Conservation (phyloP, 1,284 basidiomycete species). For the Polyporus tsugae region DNA sequence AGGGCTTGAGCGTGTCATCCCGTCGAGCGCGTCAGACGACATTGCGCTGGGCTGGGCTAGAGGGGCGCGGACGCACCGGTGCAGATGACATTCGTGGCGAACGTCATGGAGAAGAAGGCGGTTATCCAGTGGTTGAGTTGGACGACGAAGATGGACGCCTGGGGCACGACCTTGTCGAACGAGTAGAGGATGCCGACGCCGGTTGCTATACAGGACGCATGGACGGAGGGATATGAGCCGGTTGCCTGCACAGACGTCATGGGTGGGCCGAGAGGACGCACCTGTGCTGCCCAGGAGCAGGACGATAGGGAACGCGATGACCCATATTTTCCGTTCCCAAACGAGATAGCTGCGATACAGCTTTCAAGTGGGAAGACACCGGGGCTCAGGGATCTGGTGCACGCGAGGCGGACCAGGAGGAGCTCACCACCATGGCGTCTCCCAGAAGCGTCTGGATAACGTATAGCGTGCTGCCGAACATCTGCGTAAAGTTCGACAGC, state of each 20-base stretch:
- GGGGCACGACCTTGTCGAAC: constrained; percentile 19
- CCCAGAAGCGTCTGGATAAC: constrained; percentile 34
- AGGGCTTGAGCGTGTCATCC: constrained; percentile 13
- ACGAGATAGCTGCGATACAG: constrained; percentile 28
- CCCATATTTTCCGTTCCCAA: constrained; percentile 19
- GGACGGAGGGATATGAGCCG: not conserved
- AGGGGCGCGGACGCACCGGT: constrained; percentile 28
- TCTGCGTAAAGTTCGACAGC: constrained; percentile 34
- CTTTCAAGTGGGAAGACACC: not conserved
- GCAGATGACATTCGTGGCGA: constrained; percentile 46
- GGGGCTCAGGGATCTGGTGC: not conserved
- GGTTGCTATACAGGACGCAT: constrained; percentile 6
- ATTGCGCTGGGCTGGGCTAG: not conserved
- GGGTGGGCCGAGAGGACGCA: not conserved
- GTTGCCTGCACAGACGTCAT: not conserved
- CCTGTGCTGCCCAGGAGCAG: constrained; percentile 28
- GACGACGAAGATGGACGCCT: constrained; percentile 37
- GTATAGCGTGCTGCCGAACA: constrained; percentile 38
- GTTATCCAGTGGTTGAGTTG: constrained; percentile 43
- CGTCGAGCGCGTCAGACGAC: not conserved
- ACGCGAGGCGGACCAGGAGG: not conserved
- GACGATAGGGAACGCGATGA: constrained; percentile 24
- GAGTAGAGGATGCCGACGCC: constrained; percentile 29
- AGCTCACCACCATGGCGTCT: constrained; percentile 28
- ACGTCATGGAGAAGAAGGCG: constrained; percentile 46